A percentile compares a stretch with the other conserved stretches of the same genome.
phyloP scores from a whole-genome alignment of 306 rosid genomes.

The Sphenostylis stenocarpa region DNA sequence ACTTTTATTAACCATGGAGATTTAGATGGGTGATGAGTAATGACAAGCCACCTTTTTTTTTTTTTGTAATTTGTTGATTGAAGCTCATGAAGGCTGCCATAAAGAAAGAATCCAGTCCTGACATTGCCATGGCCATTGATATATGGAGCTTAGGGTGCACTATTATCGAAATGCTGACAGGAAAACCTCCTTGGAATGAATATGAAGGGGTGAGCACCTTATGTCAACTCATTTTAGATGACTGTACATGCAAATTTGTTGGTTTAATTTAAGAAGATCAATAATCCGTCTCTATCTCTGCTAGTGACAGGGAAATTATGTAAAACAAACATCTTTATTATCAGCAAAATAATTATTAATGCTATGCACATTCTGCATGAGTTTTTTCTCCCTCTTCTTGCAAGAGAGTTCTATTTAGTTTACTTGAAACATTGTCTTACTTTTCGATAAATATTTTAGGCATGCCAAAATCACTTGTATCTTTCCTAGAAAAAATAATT shows the following conservation, averaged over 20 bases:
- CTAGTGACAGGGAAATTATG: neutral
- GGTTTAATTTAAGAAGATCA: slow-evolving; percentile 5
- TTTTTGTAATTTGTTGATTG: slow-evolving; percentile 31
- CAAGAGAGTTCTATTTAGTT: neutral
- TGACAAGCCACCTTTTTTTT: slow-evolving; percentile 8
- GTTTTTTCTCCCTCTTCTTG: neutral
- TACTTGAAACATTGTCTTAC: too few relatives aligned
- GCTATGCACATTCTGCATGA: neutral
- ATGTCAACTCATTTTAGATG: slow-evolving; percentile 13
- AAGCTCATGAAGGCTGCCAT: slow-evolving; percentile 89
- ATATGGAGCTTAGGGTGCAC: slow-evolving; percentile 99
- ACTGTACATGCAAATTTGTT: slow-evolving; percentile 6
- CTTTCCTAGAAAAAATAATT: neutral
- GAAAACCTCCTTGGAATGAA: slow-evolving; percentile 94
- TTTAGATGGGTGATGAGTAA: slow-evolving; percentile 12
- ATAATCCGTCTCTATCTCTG: neutral
- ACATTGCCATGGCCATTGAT: slow-evolving; percentile 81
- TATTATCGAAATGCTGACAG: slow-evolving; percentile 87
- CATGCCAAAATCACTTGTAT: neutral
- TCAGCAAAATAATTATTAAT: neutral
- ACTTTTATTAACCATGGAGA: slow-evolving; percentile 20
- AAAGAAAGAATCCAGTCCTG: slow-evolving; percentile 61
- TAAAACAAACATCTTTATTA: neutral
- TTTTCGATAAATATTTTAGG: too few relatives aligned
- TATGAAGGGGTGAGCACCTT: slow-evolving; percentile 66